phyloP scores from a whole-genome alignment of 1,284 basidiomycete genomes.

The Naganishia albida region DNA sequence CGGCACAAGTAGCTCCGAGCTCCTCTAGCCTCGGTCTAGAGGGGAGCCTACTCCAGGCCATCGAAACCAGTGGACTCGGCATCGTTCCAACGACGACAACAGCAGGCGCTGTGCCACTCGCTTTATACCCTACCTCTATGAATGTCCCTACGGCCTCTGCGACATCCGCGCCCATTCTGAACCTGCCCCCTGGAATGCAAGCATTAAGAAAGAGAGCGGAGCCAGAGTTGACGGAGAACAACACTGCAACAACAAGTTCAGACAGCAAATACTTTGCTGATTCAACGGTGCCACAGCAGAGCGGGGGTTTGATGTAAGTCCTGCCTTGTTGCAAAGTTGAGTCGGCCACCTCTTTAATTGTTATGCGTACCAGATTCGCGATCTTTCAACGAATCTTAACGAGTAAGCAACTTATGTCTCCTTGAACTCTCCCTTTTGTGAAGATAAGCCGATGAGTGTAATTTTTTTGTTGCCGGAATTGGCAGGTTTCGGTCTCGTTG shows the following conservation, averaged over 20 bases:
- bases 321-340: too few species aligned
- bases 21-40: background rate
- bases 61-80: background rate
- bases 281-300: conserved; percentile 8
- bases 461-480: too few species aligned
- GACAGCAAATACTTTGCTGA: conserved; percentile 3
- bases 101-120: background rate
- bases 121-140: background rate
- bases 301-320: conserved; percentile 16
- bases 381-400: background rate
- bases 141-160: background rate
- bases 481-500: conserved; percentile 1
- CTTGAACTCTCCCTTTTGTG: conserved; percentile 1
- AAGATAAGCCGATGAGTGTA: too few species aligned
- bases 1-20: too few species aligned
- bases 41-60: background rate
- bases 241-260: background rate
- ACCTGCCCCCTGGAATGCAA: background rate
- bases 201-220: background rate
- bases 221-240: background rate
- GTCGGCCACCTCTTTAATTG: too few species aligned
- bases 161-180: background rate
- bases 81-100: background rate
- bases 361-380: conserved; percentile 2
- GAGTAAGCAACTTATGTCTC: background rate